Evolutionary conservation across 176 grass and related monocot species (phyloP), one percentile per base, ranked within the genome.

Genomic region (Themeda triandra): DNA sequence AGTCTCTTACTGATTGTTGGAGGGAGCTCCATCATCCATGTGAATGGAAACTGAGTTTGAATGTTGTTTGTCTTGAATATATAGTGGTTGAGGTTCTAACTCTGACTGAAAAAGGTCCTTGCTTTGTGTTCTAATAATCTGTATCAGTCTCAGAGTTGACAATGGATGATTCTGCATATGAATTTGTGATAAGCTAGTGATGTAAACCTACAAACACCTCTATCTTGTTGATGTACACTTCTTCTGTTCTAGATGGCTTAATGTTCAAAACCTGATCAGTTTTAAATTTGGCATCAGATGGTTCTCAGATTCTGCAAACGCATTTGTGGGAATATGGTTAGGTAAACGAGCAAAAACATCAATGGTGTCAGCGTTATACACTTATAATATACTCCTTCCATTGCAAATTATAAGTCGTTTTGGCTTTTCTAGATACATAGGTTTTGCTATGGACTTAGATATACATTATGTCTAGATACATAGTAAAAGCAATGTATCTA

Each of bases 21-120:
- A 76, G 39, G 18, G 48, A 76, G 39, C n/a, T 75, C 63, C 63
- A 49, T 41, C 51, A 32, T 81, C 63, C 24, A 63, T 89, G 77
- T 24, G 23, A 79, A 41, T 77, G 33, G 36, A 70, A n/a, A 24
- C 64, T 31, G 33, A 39, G 8, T 80, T 40, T 10, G 2, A 48
- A 23, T 74, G 18, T 29, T 58, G 71, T n/a, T 63, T 44, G 14
- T 71, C 17, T 69, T 25, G 23, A 67, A 62, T 63, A 18, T 56
- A 24, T 66, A 84, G 45, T 66, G 37, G 10, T 17, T 49, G 23
- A 11, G 9, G 10, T 36, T 87, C 28, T 31, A 39, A n/a, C 2
- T 42, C 24, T 60, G 11, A 33, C 58, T 73, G 46, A 68, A 80
- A 19, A 46, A 14, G 5, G 6, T 27, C 21, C 58, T 37, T 11